Conservation (phyloP, 1,139 yeast species). For the Debaryomyces sp. region DNA sequence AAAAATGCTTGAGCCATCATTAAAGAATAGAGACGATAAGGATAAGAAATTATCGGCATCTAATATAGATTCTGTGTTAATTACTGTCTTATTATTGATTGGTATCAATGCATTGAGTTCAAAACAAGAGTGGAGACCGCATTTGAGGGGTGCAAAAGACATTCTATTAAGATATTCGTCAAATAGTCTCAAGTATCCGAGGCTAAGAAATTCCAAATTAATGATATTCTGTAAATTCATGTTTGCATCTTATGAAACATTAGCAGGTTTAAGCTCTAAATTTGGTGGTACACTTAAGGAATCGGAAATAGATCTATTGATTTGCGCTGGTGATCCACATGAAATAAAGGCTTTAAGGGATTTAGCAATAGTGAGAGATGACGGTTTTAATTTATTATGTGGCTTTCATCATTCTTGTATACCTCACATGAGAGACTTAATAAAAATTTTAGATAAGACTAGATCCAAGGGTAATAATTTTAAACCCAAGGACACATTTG, state of each 20-base stretch:
- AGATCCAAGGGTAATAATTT: conserved; percentile 27
- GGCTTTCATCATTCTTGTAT: conserved; percentile 65
- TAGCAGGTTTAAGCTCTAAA: conserved; percentile 70
- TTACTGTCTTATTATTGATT: conserved; percentile 68
- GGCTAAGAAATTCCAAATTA: conserved; percentile 36
- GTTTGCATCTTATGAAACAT: conserved; percentile 67
- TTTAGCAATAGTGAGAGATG: conserved; percentile 38
- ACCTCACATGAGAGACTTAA: conserved; percentile 54
- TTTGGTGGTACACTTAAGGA: conserved; percentile 69
- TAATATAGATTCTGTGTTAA: conserved; percentile 65
- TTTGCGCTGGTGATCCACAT: conserved; percentile 48
- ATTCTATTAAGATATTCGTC: conserved; percentile 54
- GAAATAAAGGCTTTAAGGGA: conserved; percentile 42
- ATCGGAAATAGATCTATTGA: conserved; percentile 51
- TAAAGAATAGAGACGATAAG: conserved; percentile 29
- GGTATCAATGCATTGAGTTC: conserved; percentile 68
- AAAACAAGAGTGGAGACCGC: conserved; percentile 77
- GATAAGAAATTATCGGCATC: conserved; percentile 39
- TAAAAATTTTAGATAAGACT: conserved; percentile 50
- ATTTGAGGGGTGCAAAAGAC: conserved; percentile 74
- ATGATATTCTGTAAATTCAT: conserved; percentile 68
- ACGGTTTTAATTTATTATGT: conserved; percentile 61
- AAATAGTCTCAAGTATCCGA: conserved; percentile 16
- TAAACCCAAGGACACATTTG: conserved; percentile 23
- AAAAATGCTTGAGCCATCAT: conserved; percentile 52